These are phyloP conservation scores for Pisolithus albus DNA, from an alignment of 768 basidiomycete species.

Conservation along the genomic window DNA sequence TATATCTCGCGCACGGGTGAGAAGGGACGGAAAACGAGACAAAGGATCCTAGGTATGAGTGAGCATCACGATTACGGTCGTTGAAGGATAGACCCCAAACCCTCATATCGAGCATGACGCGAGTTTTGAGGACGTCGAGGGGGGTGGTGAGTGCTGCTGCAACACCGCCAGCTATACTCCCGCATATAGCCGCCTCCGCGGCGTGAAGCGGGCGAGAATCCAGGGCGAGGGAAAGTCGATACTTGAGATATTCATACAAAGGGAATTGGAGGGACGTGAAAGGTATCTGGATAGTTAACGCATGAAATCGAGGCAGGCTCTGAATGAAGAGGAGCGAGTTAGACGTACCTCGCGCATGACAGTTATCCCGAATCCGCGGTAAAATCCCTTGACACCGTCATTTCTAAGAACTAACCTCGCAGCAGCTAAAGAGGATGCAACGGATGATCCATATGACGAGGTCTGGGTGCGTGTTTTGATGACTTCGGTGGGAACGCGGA, in stretches of 20 bases:
- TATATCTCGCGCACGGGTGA: constrained; percentile 56
- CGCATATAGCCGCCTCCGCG: constrained; percentile 80
- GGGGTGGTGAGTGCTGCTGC: constrained; percentile 92
- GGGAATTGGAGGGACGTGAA: constrained; percentile 97
- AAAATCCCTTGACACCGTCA: constrained; percentile 74
- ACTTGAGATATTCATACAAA: constrained; percentile 84
- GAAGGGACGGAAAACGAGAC: constrained; percentile 47
- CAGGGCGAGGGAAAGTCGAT: constrained; percentile 48
- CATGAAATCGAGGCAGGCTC: constrained; percentile 2
- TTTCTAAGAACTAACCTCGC: constrained; percentile 48
- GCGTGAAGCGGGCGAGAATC: constrained; percentile 53
- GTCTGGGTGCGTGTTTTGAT: constrained; percentile 93
- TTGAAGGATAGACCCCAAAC: constrained; percentile 36
- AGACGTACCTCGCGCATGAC: constrained; percentile 56
- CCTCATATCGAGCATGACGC: constrained; percentile 90
- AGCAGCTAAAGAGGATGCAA: constrained; percentile 53
- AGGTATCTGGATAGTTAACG: constrained; percentile 60
- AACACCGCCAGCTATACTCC: constrained; percentile 83
- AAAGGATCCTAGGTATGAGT: constrained; percentile 39
- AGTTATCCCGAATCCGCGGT: constrained; percentile 80
- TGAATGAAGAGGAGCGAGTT: background rate
- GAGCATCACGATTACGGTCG: background rate
- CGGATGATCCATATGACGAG: constrained; percentile 57
- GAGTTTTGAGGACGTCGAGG: constrained; percentile 92
- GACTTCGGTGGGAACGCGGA: constrained; percentile 94